Evolutionary conservation across 768 basidiomycete species (phyloP).

Genomic region (Pisolithus sp.): DNA sequence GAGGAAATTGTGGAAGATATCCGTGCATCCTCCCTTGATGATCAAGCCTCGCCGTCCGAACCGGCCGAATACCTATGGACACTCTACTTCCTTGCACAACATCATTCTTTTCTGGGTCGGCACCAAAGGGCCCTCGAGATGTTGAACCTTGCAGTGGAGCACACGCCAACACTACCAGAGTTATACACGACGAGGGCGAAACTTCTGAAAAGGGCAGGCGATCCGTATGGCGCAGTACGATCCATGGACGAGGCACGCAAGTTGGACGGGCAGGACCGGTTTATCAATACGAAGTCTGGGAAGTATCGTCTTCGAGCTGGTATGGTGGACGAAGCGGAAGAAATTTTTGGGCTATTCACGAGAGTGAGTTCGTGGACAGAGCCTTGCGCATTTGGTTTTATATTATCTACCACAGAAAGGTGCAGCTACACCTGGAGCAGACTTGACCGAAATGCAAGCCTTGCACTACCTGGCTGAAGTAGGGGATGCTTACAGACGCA

Average conservation of each 20-base stretch:
- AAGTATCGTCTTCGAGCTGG: slow-evolving; percentile 88
- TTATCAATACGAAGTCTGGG: slow-evolving; percentile 87
- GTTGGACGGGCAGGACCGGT: slow-evolving; percentile 91
- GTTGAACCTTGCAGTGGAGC: slow-evolving; percentile 60
- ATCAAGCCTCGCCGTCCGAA: slow-evolving; percentile 31
- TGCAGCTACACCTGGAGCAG: slow-evolving; percentile 58
- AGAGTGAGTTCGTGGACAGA: slow-evolving; percentile 49
- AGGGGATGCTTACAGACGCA: slow-evolving; percentile 60
- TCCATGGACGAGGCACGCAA: slow-evolving; percentile 75
- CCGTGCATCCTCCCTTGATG: slow-evolving; percentile 29
- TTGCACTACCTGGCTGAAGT: slow-evolving; percentile 80
- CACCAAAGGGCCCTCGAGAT: slow-evolving; percentile 48
- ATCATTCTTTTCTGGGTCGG: slow-evolving; percentile 60
- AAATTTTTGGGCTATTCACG: slow-evolving; percentile 81
- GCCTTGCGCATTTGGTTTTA: not conserved
- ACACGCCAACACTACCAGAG: slow-evolving; percentile 94
- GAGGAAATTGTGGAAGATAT: slow-evolving; percentile 61
- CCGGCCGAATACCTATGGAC: slow-evolving; percentile 92
- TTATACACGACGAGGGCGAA: slow-evolving; percentile 77
- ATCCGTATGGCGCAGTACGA: slow-evolving; percentile 65
- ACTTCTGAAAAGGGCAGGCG: slow-evolving; percentile 81
- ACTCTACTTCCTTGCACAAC: slow-evolving; percentile 91
- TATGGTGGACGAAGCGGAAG: slow-evolving; percentile 65
- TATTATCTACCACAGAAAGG: slow-evolving; percentile 60
- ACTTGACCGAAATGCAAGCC: slow-evolving; percentile 96